Conservation (phyloP, 2,329 filamentous ascomycete genomes). For the Rutstroemia sp. region DNA sequence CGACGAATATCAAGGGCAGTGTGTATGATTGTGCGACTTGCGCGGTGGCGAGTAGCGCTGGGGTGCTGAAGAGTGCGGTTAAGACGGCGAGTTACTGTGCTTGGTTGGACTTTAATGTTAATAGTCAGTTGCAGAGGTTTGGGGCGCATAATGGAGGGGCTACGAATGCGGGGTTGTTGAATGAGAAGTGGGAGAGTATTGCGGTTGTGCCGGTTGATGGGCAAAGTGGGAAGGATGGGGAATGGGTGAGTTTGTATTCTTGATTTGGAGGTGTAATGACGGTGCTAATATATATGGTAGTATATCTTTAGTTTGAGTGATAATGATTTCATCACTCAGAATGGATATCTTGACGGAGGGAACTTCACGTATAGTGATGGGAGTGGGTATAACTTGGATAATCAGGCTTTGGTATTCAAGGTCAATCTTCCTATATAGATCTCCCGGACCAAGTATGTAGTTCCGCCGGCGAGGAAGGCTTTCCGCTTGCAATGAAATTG, state of each 20-base stretch:
- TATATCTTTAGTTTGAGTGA: slow-evolving; percentile 62
- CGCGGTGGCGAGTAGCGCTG: slow-evolving; percentile 34
- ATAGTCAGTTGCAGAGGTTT: slow-evolving; percentile 56
- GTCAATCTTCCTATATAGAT: slow-evolving; percentile 16
- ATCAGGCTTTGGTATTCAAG: slow-evolving; percentile 51
- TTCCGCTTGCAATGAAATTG: no score
- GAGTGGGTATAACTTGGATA: slow-evolving; percentile 49
- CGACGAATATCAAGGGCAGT: slow-evolving; percentile 51
- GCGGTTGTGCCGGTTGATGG: slow-evolving; percentile 53
- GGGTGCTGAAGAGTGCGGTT: slow-evolving; percentile 46
- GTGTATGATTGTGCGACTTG: slow-evolving; percentile 33
- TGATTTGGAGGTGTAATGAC: neutral
- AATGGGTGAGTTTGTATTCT: slow-evolving; percentile 37
- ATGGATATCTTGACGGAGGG: slow-evolving; percentile 51
- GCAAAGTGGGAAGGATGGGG: slow-evolving; percentile 38
- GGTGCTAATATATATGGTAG: neutral
- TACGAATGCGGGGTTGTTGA: slow-evolving; percentile 51
- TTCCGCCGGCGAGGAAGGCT: no score
- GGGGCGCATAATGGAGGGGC: slow-evolving; percentile 60
- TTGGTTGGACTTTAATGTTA: slow-evolving; percentile 63
- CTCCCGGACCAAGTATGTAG: no score
- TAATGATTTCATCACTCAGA: slow-evolving; percentile 69
- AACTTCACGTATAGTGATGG: slow-evolving; percentile 45
- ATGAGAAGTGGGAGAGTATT: slow-evolving; percentile 73
- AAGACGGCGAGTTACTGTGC: slow-evolving; percentile 54